Conservation (phyloP, 495 filamentous ascomycete genomes). For the Xylaria cubensis region DNA sequence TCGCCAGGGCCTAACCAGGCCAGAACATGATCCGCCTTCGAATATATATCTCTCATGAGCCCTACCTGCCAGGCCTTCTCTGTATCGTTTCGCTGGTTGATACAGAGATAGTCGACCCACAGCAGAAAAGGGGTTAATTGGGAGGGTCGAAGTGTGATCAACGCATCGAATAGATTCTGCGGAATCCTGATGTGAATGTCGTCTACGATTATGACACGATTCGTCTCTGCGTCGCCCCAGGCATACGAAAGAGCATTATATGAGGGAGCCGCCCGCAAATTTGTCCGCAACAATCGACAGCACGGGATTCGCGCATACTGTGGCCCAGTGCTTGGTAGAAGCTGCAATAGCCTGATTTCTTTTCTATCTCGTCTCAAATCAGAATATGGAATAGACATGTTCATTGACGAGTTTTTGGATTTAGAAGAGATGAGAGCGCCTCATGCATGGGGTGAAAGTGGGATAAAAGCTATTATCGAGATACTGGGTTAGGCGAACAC, state of each 20-base stretch:
- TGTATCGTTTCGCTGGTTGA: neutral
- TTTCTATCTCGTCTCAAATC: neutral
- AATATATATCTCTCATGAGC: neutral
- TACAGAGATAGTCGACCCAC: neutral
- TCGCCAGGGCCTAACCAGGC: neutral
- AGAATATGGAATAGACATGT: neutral
- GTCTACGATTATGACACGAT: neutral
- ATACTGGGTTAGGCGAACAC: no score
- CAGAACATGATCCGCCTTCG: neutral
- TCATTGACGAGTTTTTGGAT: neutral
- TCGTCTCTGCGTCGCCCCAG: neutral
- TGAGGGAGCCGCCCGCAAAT: neutral
- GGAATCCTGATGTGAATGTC: neutral
- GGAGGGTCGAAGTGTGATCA: neutral
- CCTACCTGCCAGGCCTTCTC: neutral
- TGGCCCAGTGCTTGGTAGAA: neutral
- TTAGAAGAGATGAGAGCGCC: neutral
- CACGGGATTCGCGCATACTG: neutral
- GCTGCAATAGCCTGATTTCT: neutral
- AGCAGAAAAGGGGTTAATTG: neutral
- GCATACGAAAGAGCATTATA: neutral
- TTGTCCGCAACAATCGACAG: neutral
- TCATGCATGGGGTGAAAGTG: no score
- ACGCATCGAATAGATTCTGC: neutral
- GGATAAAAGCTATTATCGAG: no score